These are phyloP conservation scores for Kurtzmaniella quercitrusa DNA, from an alignment of 1,139 yeast species.

Conservation along the genomic window DNA sequence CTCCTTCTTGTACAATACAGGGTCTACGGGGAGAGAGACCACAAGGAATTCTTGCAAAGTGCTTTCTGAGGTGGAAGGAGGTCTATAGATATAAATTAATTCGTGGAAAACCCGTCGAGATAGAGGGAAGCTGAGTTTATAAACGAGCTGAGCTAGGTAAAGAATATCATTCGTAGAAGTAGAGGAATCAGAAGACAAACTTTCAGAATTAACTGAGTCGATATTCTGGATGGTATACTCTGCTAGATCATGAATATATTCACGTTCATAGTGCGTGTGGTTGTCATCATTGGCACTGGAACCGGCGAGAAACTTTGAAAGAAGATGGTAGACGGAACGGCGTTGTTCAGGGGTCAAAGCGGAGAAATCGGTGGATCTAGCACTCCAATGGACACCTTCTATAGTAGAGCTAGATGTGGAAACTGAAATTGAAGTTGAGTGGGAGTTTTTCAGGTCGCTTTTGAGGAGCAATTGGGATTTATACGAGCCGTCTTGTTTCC, in stretches of 20 bases:
- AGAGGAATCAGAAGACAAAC: not conserved
- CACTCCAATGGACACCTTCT: slow-evolving; percentile 5
- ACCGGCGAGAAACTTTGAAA: slow-evolving; percentile 14
- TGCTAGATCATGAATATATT: slow-evolving; percentile 29
- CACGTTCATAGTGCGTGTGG: slow-evolving; percentile 32
- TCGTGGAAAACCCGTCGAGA: slow-evolving; percentile 53
- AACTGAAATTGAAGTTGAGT: not conserved
- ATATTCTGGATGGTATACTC: slow-evolving; percentile 17
- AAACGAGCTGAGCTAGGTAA: slow-evolving; percentile 31
- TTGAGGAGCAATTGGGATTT: not conserved
- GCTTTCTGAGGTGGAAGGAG: slow-evolving; percentile 14
- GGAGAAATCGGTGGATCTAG: slow-evolving; percentile 2
- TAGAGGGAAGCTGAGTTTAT: slow-evolving; percentile 49
- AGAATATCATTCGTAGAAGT: slow-evolving; percentile 10
- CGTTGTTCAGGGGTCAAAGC: not conserved
- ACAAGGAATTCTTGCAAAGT: slow-evolving; percentile 36
- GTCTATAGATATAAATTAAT: slow-evolving; percentile 44
- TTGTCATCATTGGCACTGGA: slow-evolving; percentile 15
- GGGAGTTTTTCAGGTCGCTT: not conserved
- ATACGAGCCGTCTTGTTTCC: not conserved
- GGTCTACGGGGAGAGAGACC: slow-evolving; percentile 46
- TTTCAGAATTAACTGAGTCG: not conserved
- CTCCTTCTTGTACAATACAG: slow-evolving; percentile 11
- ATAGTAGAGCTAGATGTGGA: not conserved
- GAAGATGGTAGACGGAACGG: not conserved